Evolutionary conservation across 1,284 basidiomycete species (phyloP).

Genomic region (Tilletia indica): DNA sequence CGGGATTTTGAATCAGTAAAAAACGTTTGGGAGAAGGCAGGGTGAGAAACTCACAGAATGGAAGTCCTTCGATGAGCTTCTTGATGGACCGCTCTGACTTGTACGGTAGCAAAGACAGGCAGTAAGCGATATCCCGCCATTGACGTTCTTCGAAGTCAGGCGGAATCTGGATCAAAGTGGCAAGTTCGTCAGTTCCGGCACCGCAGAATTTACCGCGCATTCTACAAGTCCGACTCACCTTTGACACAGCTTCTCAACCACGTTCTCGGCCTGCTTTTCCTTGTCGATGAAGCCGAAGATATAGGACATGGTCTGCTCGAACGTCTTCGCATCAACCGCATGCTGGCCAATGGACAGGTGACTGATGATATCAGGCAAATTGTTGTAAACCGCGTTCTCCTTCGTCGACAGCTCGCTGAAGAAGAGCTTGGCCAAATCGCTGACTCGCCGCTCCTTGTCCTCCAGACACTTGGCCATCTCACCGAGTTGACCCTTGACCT

Average conservation of each 20-base stretch:
- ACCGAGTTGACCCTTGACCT: constrained; percentile 96
- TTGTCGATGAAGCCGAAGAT: constrained; percentile 98
- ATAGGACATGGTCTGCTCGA: constrained; percentile 88
- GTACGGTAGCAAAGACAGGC: constrained; percentile 88
- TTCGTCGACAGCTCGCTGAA: constrained; percentile 92
- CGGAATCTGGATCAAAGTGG: constrained; percentile 70
- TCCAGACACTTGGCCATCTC: constrained; percentile 99
- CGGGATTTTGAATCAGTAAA: background rate
- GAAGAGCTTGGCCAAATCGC: constrained; percentile 92
- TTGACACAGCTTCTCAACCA: constrained; percentile 56
- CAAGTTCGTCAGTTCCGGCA: background rate
- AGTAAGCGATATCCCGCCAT: constrained; percentile 97
- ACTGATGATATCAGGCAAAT: constrained; percentile 67
- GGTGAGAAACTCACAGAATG: constrained; percentile 31
- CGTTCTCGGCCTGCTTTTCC: constrained; percentile 57
- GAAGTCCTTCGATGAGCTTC: constrained; percentile 82
- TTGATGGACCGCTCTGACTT: constrained; percentile 94
- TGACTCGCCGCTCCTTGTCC: constrained; percentile 82
- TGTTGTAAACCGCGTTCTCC: constrained; percentile 99
- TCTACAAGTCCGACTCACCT: constrained; percentile 22
- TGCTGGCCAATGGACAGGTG: constrained; percentile 90
- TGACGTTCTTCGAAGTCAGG: constrained; percentile 79
- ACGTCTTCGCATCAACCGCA: constrained; percentile 85
- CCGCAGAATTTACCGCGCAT: background rate
- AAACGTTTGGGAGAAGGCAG: background rate